These are phyloP conservation scores for Capsicum pubescens DNA, from an alignment of 257 asterid genomes.

Conservation along the genomic window DNA sequence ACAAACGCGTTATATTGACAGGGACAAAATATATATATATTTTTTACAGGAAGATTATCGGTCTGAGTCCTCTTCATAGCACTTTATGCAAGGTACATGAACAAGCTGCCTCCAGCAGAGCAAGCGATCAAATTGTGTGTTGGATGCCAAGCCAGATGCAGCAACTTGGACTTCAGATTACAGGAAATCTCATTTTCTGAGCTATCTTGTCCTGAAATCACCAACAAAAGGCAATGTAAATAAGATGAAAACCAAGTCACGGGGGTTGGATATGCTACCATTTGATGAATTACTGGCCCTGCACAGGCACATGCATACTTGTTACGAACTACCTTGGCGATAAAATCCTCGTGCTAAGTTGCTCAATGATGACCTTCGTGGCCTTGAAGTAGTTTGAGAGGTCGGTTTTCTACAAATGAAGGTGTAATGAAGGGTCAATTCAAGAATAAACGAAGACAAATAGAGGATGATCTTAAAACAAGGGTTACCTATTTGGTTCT, in stretches of 20 bases:
- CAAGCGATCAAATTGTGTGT: slow-evolving; percentile 91
- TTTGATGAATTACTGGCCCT: slow-evolving; percentile 7
- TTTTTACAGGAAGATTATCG: not conserved
- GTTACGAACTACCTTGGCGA: slow-evolving; percentile 61
- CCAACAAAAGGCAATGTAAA: slow-evolving; percentile 28
- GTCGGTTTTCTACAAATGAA: slow-evolving; percentile 67
- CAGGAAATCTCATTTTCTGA: slow-evolving; percentile 82
- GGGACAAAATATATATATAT: not conserved
- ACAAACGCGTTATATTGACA: not conserved
- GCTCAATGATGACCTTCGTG: slow-evolving; percentile 83
- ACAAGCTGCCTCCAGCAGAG: slow-evolving; percentile 99
- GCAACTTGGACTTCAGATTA: slow-evolving; percentile 87
- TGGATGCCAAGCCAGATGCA: slow-evolving; percentile 98
- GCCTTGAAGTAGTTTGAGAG: slow-evolving; percentile 80
- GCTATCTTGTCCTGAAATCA: slow-evolving; percentile 71
- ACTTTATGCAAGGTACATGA: slow-evolving; percentile 91
- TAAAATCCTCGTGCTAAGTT: slow-evolving; percentile 66
- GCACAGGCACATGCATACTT: not conserved
- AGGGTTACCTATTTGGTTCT: slow-evolving; percentile 66
- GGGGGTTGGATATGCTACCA: not conserved
- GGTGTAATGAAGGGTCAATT: not conserved
- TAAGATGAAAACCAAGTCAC: not conserved
- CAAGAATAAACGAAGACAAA: not conserved
- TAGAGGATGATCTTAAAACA: slow-evolving; percentile 7
- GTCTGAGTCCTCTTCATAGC: slow-evolving; percentile 26